Evolutionary conservation across 306 rosid genomes (phyloP), one percentile per base, ranked within the genome.

Genomic region (Acmispon strigosus): DNA sequence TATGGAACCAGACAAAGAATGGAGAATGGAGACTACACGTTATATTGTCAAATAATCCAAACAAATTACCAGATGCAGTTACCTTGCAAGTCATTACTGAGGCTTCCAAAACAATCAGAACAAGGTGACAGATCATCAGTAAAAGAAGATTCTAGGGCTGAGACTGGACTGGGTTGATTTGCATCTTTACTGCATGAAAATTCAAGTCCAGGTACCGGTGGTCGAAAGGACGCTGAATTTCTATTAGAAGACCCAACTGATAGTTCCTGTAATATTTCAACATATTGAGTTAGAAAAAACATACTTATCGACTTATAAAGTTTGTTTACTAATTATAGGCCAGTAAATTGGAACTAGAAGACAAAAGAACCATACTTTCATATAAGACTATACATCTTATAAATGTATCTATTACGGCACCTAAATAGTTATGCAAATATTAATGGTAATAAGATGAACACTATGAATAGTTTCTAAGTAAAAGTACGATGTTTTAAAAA

Each of bases 61-160:
- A 55, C 14, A 47, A 34, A 64, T 34, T 34, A 36, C 36, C 67
- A 55, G 12, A 69, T 36, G 20, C 29, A 76, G 6, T 66, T 85
- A 91, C 97, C 96, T 69, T 89, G 89, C 62, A 91, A 81, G 45
- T 91, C 96, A 50, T 84, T 91, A 72, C 72, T 91, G 69, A 91
- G 88, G 82, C 89, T 85, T 80, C 81, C 96, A 73, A 91, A 91
- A 81, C 92, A 91, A 51, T 91, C 96, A 24, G 92, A 87, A 72
- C 81, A 81, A 45, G 89, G 80, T 34, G 97, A 82, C 57, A 79
- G 65, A 72, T 91, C 97, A 72, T 88, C 89, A 1, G 82, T 76
- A 56, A 89, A 85, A 29, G 96, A 85, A 74, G 86, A 87, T 81
- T 86, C 93, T 75, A 91, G 82, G 62, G 89, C 89, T 18, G 97